These are phyloP conservation scores for Kwoniella shivajii DNA, from an alignment of 1,284 basidiomycete species.

Conservation along the genomic window DNA sequence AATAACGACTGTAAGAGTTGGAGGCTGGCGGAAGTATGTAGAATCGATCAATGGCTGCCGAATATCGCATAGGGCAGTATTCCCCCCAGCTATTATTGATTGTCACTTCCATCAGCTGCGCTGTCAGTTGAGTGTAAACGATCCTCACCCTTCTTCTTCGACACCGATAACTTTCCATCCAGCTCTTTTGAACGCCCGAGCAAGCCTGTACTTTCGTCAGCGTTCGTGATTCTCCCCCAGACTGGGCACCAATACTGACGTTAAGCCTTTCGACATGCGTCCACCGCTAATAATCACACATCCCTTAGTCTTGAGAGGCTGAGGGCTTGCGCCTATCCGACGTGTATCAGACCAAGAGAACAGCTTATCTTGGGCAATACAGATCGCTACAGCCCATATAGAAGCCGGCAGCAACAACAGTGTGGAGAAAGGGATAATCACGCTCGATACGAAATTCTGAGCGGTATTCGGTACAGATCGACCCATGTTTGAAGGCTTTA, in stretches of 20 bases:
- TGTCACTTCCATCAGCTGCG: background rate
- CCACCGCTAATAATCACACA: slow-evolving; percentile 55
- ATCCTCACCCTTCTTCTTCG: slow-evolving; percentile 48
- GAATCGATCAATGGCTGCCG: slow-evolving; percentile 40
- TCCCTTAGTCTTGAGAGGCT: slow-evolving; percentile 1
- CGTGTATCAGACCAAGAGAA: background rate
- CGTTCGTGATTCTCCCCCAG: background rate
- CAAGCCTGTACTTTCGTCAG: slow-evolving; percentile 28
- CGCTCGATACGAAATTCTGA: slow-evolving; percentile 40
- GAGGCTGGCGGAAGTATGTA: slow-evolving; percentile 41
- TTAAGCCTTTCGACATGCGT: slow-evolving; percentile 55
- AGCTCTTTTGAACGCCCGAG: slow-evolving; percentile 52
- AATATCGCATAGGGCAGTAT: slow-evolving; percentile 52
- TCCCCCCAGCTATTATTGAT: slow-evolving; percentile 46
- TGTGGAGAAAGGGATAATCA: slow-evolving; percentile 31
- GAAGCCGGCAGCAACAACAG: slow-evolving; percentile 36
- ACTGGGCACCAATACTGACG: slow-evolving; percentile 25
- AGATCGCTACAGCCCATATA: slow-evolving; percentile 25
- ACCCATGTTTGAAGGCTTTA: too few species aligned
- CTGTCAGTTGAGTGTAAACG: background rate
- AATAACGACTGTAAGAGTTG: slow-evolving; percentile 37
- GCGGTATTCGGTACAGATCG: slow-evolving; percentile 27
- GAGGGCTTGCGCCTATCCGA: background rate
- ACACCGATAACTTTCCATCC: slow-evolving; percentile 56
- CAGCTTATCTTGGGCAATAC: slow-evolving; percentile 19